A percentile compares a stretch with the other conserved stretches of the same genome.
These are phyloP conservation scores for Phytophthora pseudosyringae DNA, from an alignment of 352 stramenopile species.

Conservation along the genomic window DNA sequence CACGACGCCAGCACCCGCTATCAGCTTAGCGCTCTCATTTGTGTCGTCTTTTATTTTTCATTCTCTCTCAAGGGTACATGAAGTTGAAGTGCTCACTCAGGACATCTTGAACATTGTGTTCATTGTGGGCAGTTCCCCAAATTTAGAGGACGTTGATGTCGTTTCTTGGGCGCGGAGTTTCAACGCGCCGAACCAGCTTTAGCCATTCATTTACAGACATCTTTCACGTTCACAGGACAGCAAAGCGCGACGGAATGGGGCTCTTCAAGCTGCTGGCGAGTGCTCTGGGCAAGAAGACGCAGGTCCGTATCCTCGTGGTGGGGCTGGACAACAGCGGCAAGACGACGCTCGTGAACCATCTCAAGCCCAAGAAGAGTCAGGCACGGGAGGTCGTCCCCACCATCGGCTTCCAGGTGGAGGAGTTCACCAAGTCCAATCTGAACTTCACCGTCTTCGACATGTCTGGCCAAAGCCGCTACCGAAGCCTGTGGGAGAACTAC, in stretches of 20 bases:
- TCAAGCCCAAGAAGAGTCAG: slow-evolving; percentile 91
- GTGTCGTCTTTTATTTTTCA: neutral
- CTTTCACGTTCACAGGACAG: slow-evolving; percentile 2
- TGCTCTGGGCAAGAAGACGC: slow-evolving; percentile 80
- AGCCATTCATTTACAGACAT: slow-evolving; percentile 28
- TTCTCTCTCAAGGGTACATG: neutral
- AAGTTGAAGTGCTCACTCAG: neutral
- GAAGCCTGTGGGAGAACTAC: slow-evolving; percentile 88
- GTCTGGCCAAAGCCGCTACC: slow-evolving; percentile 84
- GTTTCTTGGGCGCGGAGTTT: slow-evolving; percentile 25
- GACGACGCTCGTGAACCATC: slow-evolving; percentile 92
- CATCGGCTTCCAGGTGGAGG: slow-evolving; percentile 91
- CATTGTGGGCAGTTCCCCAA: slow-evolving; percentile 30
- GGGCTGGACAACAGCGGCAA: slow-evolving; percentile 93
- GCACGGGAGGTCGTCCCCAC: slow-evolving; percentile 87
- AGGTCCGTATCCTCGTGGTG: slow-evolving; percentile 90
- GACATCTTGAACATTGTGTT: slow-evolving; percentile 9
- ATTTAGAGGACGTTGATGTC: slow-evolving; percentile 28
- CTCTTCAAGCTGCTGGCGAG: slow-evolving; percentile 86
- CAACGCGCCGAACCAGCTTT: neutral
- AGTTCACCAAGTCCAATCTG: slow-evolving; percentile 91
- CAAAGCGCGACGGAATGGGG: slow-evolving; percentile 56
- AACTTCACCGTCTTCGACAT: slow-evolving; percentile 94
- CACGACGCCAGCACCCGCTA: slow-evolving; percentile 10
- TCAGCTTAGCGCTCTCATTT: neutral